Base-by-base conservation (phyloP, 2,329 filamentous ascomycete genomes). In the Cercospora sp. region DNA sequence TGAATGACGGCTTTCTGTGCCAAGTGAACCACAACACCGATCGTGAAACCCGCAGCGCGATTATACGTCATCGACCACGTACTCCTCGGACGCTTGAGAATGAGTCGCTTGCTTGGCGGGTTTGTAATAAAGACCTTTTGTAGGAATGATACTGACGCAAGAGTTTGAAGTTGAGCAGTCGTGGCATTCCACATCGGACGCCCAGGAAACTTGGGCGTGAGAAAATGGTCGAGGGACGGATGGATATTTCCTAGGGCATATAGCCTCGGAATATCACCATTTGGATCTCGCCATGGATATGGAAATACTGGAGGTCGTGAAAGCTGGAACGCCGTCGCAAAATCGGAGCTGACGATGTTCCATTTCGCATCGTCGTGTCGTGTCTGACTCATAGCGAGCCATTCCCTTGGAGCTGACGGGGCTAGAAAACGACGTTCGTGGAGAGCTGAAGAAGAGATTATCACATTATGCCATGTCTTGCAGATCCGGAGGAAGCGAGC, bases 391-490 rank as follows among this genome's bases (percentile, higher is more conserved):
- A 16, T n/a, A 16, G 28, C 53, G 30, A 58, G 12, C 53, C 53
- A 58, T 33, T 58, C 53, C 30, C 28, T 30, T 30, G 12, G 16
- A 33, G 53, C 7, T n/a, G 53, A 20, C 1, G 53, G 13, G 28
- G 26, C 26, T n/a, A 30, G 6, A 20, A 58, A 58, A 1, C 53
- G 53, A 33, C 1, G 8, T 33, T 58, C 53, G 12, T 31, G 53
- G 7, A 58, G 53, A n/a, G 3, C 2, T 2, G 53, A 26, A 16
- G 53, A 58, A 13, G 53, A 58, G 3, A 33, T 58, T 30, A 58
- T 58, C 7, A 58, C 28, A 23, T 58, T 31, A 58, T 58, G 53
- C 53, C 53, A 58, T 58, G 12, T 58, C 26, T 58, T 58, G 53
- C 53, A 58, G 13, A 31, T 7, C 8, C 26, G 26, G 2, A 58